Evolutionary conservation across 441 rosid genomes (phyloP), one percentile per base, ranked within the genome.

Genomic region (Adansonia gregorii): DNA sequence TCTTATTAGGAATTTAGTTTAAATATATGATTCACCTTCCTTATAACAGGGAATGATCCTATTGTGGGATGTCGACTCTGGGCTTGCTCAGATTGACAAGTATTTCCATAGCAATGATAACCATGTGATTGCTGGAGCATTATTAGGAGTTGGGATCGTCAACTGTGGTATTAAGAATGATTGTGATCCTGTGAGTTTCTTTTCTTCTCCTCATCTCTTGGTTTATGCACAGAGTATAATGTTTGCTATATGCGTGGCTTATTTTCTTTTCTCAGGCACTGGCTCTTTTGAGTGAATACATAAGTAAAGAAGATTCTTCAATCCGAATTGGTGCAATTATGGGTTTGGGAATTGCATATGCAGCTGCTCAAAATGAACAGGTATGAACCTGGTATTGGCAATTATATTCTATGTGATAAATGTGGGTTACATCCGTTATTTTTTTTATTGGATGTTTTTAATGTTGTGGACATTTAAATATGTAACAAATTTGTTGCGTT

Each of bases 271-370:
- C 19, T 80, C 76, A 95, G 99, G 99, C 98, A 74, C 78, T 96
- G 63, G 99, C 98, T 41, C 97, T 94, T 78, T 87, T 96, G 1
- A 85, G 83, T 72, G 98, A 94, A 1, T 90, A 87, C 59, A 67
- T 91, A 1, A 87, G 83, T 78, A 93, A 85, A 76, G 99, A 92
- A 82, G 99, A 96, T 85, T 70, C 96, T 77, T 88, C 91, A 45
- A 83, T 89, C 52, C 86, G 97, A 76, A 94, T 96, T 71, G 99
- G 98, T 78, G 98, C 96, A 76, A 94, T 96, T 48, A 92, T 96
- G 97, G 99, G 99, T 63, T 89, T 94, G 12, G 98, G 97, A 80
- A 90, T 96, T 80, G 89, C 99, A 56, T 94, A 93, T 86, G 98
- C 99, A n/a, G 99, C 98, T 80, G 74, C 97, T 72, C 95, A 90